Evolutionary conservation across 768 basidiomycete species (phyloP).

Genomic region (Hygrophoropsis aurantiaca): DNA sequence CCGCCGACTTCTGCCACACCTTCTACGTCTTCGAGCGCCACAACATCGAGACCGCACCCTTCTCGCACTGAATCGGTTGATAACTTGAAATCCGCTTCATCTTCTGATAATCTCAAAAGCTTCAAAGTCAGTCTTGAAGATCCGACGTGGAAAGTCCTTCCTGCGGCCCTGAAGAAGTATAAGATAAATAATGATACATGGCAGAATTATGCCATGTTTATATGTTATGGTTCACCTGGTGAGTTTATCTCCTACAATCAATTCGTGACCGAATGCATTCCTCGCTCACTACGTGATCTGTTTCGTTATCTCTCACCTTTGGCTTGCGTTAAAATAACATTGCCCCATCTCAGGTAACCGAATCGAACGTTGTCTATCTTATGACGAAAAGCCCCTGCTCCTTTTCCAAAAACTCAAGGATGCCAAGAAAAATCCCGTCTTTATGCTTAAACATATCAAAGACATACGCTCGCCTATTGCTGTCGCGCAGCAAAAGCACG

Average conservation of each 20-base stretch:
- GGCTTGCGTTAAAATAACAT: background rate
- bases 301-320: background rate
- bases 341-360: conserved; percentile 51
- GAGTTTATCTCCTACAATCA: conserved; percentile 29
- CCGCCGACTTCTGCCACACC: conserved; percentile 1
- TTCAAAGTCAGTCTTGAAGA: conserved; percentile 98
- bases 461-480: conserved; percentile 97
- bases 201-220: conserved; percentile 99
- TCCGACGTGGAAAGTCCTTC: conserved; percentile 97
- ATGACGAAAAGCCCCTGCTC: conserved; percentile 95
- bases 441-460: conserved; percentile 93
- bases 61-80: conserved; percentile 68
- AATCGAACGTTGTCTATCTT: conserved; percentile 91
- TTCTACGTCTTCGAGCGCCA: conserved; percentile 21
- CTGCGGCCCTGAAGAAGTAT: conserved; percentile 97
- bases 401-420: conserved; percentile 98
- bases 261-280: conserved; percentile 32
- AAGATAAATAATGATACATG: conserved; percentile 98
- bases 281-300: background rate
- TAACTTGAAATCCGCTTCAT: too few relatives aligned
- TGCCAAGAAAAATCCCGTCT: conserved; percentile 95
- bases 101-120: conserved; percentile 76
- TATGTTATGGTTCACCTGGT: conserved; percentile 95
- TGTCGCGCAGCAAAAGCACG: conserved; percentile 95
- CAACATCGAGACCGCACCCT: conserved; percentile 39